Evolutionary conservation across 2,329 filamentous ascomycete genomes (phyloP).

Genomic region (Catunica adiposa): DNA sequence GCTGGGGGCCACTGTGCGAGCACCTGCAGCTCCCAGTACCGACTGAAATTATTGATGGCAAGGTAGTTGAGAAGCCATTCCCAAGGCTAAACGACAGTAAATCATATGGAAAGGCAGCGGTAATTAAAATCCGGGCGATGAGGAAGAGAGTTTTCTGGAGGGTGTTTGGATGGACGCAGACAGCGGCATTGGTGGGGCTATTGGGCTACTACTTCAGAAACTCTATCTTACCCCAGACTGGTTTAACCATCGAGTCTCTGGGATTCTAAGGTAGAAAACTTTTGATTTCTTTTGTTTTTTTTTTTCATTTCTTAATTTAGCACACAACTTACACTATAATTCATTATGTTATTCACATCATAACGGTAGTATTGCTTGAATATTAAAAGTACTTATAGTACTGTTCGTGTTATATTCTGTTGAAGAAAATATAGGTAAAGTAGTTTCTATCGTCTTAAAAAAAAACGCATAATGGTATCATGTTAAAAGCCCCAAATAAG

Average conservation of each 20-base stretch:
- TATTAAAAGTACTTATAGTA: too few relatives aligned
- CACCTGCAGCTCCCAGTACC: slow-evolving; percentile 25
- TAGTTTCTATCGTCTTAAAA: neutral
- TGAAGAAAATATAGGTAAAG: slow-evolving; percentile 4
- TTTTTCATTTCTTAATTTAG: neutral
- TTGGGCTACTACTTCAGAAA: slow-evolving; percentile 10
- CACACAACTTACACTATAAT: too few relatives aligned
- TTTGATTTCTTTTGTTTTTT: neutral
- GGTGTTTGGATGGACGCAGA: slow-evolving; percentile 13
- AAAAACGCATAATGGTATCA: slow-evolving; percentile 1
- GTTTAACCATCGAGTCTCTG: neutral
- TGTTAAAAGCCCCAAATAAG: neutral
- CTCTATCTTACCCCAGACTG: slow-evolving; percentile 1
- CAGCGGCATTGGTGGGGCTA: slow-evolving; percentile 5
- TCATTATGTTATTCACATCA: too few relatives aligned
- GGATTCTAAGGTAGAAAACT: neutral
- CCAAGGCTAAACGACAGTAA: slow-evolving; percentile 16
- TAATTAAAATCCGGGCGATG: slow-evolving; percentile 14
- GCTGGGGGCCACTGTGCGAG: slow-evolving; percentile 27
- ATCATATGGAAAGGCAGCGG: slow-evolving; percentile 10
- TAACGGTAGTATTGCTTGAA: too few relatives aligned
- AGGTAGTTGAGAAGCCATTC: slow-evolving; percentile 16
- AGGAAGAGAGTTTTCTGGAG: slow-evolving; percentile 14
- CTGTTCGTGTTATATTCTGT: slow-evolving; percentile 3
- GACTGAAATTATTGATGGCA: slow-evolving; percentile 18